These are phyloP conservation scores for Berkeleyomyces rouxiae DNA, from an alignment of 2,329 filamentous ascomycete species.

Conservation along the genomic window DNA sequence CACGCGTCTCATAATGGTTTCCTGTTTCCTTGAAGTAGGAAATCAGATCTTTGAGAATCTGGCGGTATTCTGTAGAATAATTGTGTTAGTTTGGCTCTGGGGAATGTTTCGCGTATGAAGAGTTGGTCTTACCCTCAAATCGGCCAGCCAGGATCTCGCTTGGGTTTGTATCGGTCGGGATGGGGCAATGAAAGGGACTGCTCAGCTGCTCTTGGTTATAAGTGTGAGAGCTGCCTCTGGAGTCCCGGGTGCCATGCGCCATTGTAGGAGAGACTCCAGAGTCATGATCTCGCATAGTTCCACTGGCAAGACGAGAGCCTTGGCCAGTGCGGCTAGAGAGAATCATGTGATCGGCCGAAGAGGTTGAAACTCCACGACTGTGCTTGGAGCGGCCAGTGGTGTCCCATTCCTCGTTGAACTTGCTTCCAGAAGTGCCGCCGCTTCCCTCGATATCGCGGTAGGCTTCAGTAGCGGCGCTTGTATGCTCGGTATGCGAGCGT, in stretches of 20 bases:
- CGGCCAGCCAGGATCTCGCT: constrained; percentile 75
- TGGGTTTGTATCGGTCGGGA: constrained; percentile 73
- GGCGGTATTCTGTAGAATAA: constrained; percentile 59
- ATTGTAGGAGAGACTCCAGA: neutral
- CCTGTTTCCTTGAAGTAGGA: constrained; percentile 88
- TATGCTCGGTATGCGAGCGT: constrained; percentile 2
- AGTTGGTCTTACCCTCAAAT: constrained; percentile 55
- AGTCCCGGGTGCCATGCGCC: neutral
- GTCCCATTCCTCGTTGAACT: neutral
- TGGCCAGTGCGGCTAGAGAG: constrained; percentile 8
- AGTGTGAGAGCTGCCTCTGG: neutral
- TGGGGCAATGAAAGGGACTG: constrained; percentile 77
- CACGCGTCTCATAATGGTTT: constrained; percentile 67
- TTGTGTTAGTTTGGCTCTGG: constrained; percentile 1
- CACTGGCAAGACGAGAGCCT: constrained; percentile 1
- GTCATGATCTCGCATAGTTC: constrained; percentile 6
- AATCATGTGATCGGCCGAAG: constrained; percentile 12
- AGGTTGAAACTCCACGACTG: constrained; percentile 6
- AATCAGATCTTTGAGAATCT: constrained; percentile 86
- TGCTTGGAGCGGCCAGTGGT: constrained; percentile 5
- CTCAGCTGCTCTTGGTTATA: constrained; percentile 20
- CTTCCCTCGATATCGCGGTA: constrained; percentile 4
- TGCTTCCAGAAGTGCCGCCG: neutral
- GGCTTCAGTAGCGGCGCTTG: neutral
- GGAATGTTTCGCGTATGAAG: neutral